phyloP scores from a whole-genome alignment of 192 early-diverging fungal genomes.

The Coemansia sp. region DNA sequence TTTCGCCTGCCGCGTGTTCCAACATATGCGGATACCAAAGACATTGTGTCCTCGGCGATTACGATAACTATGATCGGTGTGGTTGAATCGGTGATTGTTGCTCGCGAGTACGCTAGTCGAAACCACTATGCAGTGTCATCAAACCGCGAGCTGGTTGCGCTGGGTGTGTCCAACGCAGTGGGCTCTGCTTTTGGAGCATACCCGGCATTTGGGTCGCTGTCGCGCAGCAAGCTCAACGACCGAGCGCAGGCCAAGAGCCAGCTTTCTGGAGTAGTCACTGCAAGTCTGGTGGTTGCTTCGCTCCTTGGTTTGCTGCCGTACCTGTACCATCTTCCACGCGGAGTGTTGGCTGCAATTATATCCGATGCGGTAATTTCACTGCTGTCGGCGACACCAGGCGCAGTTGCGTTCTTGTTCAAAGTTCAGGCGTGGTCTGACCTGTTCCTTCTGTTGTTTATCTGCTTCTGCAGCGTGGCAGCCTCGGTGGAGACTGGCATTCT shows the following conservation, averaged over 20 bases:
- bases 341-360: constrained; percentile 81
- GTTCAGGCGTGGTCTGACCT: constrained; percentile 82
- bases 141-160: constrained; percentile 94
- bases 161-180: constrained; percentile 86
- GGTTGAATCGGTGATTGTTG: constrained; percentile 93
- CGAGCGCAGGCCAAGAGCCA: constrained; percentile 89
- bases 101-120: constrained; percentile 87
- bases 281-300: constrained; percentile 71
- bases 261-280: constrained; percentile 81
- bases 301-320: constrained; percentile 79
- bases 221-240: constrained; percentile 92
- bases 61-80: constrained; percentile 96
- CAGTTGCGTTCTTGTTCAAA: constrained; percentile 77
- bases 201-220: constrained; percentile 89
- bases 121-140: constrained; percentile 92
- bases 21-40: constrained; percentile 60
- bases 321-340: constrained; percentile 81
- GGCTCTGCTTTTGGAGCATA: constrained; percentile 74
- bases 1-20: constrained; percentile 65
- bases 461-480: constrained; percentile 83
- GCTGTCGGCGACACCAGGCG: constrained; percentile 71
- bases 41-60: constrained; percentile 77
- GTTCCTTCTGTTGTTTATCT: constrained; percentile 81
- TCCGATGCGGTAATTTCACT: constrained; percentile 77
- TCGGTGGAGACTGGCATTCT: constrained; percentile 93